Evolutionary conservation across 2,329 filamentous ascomycete genomes (phyloP).

Genomic region (Thermoascus crustaceus): DNA sequence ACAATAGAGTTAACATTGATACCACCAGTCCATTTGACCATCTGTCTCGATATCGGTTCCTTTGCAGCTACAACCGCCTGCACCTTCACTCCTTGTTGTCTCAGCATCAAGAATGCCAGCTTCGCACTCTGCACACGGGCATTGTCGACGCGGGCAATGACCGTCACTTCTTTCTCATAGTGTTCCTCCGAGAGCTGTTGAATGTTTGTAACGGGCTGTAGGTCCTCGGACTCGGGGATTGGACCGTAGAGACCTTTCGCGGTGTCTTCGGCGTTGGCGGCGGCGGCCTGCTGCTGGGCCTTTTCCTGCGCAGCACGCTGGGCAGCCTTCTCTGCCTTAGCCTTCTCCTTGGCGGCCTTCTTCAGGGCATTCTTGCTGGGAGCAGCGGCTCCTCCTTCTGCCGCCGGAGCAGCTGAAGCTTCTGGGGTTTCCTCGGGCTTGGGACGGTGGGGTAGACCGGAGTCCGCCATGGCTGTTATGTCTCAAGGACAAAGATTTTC

Average conservation of each 20-base stretch:
- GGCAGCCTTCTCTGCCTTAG: slow-evolving; percentile 71
- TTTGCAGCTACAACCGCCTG: slow-evolving; percentile 69
- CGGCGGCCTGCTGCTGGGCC: slow-evolving; percentile 57
- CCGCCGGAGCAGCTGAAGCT: slow-evolving; percentile 18
- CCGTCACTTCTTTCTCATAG: slow-evolving; percentile 61
- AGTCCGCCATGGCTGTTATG: slow-evolving; percentile 27
- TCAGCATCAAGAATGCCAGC: slow-evolving; percentile 81
- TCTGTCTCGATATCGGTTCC: slow-evolving; percentile 63
- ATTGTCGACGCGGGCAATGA: slow-evolving; percentile 81
- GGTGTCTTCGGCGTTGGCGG: slow-evolving; percentile 52
- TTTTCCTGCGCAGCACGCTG: slow-evolving; percentile 66
- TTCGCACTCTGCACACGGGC: slow-evolving; percentile 81
- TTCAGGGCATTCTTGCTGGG: slow-evolving; percentile 74
- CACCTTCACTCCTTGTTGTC: slow-evolving; percentile 68
- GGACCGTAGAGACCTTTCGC: slow-evolving; percentile 72
- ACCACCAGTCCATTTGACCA: slow-evolving; percentile 83
- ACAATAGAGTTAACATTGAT: slow-evolving; percentile 76
- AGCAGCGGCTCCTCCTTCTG: slow-evolving; percentile 36
- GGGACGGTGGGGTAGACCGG: slow-evolving; percentile 31
- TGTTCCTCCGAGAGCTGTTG: slow-evolving; percentile 48
- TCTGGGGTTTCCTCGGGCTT: slow-evolving; percentile 29
- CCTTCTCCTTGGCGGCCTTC: slow-evolving; percentile 84
- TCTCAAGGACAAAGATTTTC: not conserved
- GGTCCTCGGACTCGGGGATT: slow-evolving; percentile 50
- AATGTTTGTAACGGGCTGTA: slow-evolving; percentile 54